Conservation (phyloP, 2,329 filamentous ascomycete species). For the Colletotrichum acutatum region DNA sequence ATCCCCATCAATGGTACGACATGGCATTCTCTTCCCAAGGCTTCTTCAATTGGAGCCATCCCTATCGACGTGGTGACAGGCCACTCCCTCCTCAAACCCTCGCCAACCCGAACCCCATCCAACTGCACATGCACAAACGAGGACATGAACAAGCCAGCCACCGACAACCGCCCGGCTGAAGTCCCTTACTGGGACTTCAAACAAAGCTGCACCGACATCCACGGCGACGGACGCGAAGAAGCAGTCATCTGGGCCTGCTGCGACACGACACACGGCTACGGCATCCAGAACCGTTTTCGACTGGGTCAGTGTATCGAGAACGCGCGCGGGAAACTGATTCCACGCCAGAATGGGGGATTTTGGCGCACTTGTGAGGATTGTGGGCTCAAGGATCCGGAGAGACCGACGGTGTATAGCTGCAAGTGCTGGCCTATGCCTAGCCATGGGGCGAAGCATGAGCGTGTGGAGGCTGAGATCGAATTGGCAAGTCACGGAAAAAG, state of each 20-base stretch:
- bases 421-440: neutral
- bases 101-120: too few relatives aligned
- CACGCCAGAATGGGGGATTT: neutral
- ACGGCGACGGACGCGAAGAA: neutral
- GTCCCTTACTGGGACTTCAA: neutral
- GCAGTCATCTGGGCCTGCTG: constrained; percentile 1
- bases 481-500: neutral
- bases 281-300: neutral
- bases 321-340: neutral
- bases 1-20: too few relatives aligned
- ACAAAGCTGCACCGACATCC: neutral
- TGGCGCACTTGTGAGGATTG: constrained; percentile 10
- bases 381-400: neutral
- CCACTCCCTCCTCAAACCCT: too few relatives aligned
- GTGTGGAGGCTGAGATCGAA: neutral
- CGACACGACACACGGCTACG: neutral
- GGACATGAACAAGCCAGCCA: neutral
- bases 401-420: neutral
- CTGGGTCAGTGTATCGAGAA: constrained; percentile 3
- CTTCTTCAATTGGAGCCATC: too few relatives aligned
- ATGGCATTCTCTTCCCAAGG: too few relatives aligned
- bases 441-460: neutral
- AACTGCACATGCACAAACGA: too few relatives aligned
- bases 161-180: neutral
- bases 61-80: too few relatives aligned